A percentile compares a stretch with the other conserved stretches of the same genome.
phyloP scores from a whole-genome alignment of 192 early-diverging fungal species.

The Mortierella claussenii region DNA sequence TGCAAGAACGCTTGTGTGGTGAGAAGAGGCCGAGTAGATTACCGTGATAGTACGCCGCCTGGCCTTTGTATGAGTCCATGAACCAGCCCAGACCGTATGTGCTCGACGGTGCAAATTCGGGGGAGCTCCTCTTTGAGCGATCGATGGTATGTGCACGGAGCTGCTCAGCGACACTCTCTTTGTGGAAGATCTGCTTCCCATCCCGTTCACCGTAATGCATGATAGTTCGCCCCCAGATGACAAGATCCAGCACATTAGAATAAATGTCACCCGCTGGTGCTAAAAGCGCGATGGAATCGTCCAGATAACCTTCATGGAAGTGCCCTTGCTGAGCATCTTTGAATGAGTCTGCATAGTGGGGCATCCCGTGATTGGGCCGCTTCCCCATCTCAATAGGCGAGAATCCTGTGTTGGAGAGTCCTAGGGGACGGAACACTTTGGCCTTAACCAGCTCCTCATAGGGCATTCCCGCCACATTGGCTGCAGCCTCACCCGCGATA shows the following conservation, averaged over 20 bases:
- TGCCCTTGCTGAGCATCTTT: conserved; percentile 16
- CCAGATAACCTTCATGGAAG: conserved; percentile 5
- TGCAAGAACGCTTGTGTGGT: no score
- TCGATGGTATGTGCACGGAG: neutral
- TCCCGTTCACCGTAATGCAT: conserved; percentile 2
- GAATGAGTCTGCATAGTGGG: conserved; percentile 15
- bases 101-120: conserved; percentile 3
- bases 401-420: conserved; percentile 23
- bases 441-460: conserved; percentile 7
- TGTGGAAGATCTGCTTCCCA: conserved; percentile 24
- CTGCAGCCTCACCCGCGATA: conserved; percentile 32
- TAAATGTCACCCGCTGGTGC: conserved; percentile 33
- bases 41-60: conserved; percentile 1
- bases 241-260: conserved; percentile 23
- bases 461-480: conserved; percentile 20
- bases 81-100: conserved; percentile 10
- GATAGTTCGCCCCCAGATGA: conserved; percentile 16
- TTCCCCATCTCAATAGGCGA: conserved; percentile 21
- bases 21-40: neutral
- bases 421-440: conserved; percentile 20
- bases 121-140: neutral
- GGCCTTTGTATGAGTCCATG: conserved; percentile 20
- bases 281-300: neutral
- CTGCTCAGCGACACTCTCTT: conserved; percentile 3
- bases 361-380: conserved; percentile 14